Evolutionary conservation across 1,284 basidiomycete species (phyloP).

Genomic region (Stygiomarasmius scandens): DNA sequence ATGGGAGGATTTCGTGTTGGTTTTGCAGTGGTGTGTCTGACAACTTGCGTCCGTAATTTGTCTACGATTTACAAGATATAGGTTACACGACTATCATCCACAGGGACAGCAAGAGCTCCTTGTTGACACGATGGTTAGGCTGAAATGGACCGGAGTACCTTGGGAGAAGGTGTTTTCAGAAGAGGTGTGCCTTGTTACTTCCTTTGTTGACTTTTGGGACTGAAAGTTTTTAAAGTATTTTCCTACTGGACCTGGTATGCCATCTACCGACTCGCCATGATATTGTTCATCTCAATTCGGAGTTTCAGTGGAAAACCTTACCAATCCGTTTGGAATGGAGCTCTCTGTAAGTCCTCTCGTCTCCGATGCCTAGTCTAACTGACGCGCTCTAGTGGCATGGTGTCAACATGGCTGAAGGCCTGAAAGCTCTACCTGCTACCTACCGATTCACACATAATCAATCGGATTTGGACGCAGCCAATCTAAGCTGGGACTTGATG

Average conservation of each 20-base stretch:
- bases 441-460: constrained; percentile 47
- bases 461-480: constrained; percentile 41
- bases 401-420: constrained; percentile 47
- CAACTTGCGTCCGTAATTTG: background rate
- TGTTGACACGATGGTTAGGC: constrained; percentile 56
- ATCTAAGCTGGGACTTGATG: constrained; percentile 43
- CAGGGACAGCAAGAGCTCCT: constrained; percentile 53
- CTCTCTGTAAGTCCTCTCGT: constrained; percentile 25
- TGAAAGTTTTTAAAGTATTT: constrained; percentile 8
- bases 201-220: background rate
- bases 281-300: constrained; percentile 29
- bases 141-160: constrained; percentile 54
- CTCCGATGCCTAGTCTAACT: background rate
- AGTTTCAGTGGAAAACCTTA: constrained; percentile 18
- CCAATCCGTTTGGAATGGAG: constrained; percentile 38
- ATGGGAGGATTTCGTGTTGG: constrained; percentile 62
- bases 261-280: constrained; percentile 2
- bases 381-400: constrained; percentile 34
- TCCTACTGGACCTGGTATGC: constrained; percentile 20
- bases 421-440: constrained; percentile 45
- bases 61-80: constrained; percentile 19
- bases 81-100: constrained; percentile 57
- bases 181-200: constrained; percentile 29
- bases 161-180: constrained; percentile 46
- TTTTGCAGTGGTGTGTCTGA: constrained; percentile 49